Base-by-base conservation (phyloP, 108 stramenopile genomes). In the Conticribra weissflogii region DNA sequence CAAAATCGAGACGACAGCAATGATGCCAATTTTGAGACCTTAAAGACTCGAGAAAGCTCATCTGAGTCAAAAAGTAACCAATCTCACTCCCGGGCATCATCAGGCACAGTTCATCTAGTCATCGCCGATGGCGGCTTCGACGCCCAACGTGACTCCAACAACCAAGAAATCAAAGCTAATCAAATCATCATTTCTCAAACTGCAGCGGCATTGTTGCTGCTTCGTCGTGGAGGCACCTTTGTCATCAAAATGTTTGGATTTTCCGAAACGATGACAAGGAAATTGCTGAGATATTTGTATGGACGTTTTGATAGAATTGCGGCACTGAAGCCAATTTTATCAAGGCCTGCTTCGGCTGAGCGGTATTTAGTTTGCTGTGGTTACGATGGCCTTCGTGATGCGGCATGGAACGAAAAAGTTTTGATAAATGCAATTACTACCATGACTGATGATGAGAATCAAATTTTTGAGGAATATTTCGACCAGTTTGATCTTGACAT, bases 71-170 rank as follows among this genome's bases (percentile, higher is more conserved):
- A 29, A 25, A 5, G 16, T 14, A 31, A 52, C 44, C 17, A 30
- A 19, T 18, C 29, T 30, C 14, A 34, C 52, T 15, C 22, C n/a
- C n/a, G n/a, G n/a, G n/a, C n/a, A n/a, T n/a, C n/a, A n/a, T n/a
- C 12, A n/a, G 64, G 34, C 4, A 33, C 31, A 7, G 85, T 88
- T 19, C 65, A 92, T 55, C 72, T 93, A 28, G 92, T 96, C 2
- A 83, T 96, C 25, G 88, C 91, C 14, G 95, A 96, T 67, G 95
- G 95, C 2, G 95, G 95, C 25, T 88, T 93, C 76, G 95, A 96
- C 81, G 89, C 88, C 1, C 95, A 96, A 72, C 83, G 95, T 28
- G 81, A 93, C 63, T 79, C 81, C n/a, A 79, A 83, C 58, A 57
- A 81, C 65, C 95, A 93, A 73, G 94, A 96, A 79, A 78, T 63